Evolutionary conservation across 192 early-diverging fungal species (phyloP).

Genomic region (Geosiphon pyriformis): DNA sequence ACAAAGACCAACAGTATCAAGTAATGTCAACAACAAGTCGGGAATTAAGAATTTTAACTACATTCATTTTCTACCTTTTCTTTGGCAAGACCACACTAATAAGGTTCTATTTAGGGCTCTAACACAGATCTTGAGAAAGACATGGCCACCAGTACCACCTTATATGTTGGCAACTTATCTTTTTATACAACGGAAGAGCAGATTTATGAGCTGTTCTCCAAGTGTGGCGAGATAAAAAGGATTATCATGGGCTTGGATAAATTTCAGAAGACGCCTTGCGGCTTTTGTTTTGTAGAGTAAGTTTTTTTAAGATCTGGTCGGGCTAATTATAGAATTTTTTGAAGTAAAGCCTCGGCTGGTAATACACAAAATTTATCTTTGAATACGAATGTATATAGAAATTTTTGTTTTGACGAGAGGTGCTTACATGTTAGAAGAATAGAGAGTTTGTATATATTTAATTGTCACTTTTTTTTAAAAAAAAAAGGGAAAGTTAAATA

Average conservation of each 20-base stretch:
- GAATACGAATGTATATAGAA: too few relatives aligned
- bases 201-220: constrained; percentile 92
- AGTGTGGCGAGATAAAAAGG: constrained; percentile 94
- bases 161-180: constrained; percentile 96
- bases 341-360: not conserved
- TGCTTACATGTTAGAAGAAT: too few relatives aligned
- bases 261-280: constrained; percentile 92
- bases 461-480: too few relatives aligned
- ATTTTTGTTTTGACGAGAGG: not conserved
- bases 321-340: too few relatives aligned
- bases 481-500: too few relatives aligned
- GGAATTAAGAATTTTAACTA: not conserved
- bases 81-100: constrained; percentile 10
- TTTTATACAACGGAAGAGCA: constrained; percentile 99
- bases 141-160: constrained; percentile 63
- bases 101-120: constrained; percentile 37
- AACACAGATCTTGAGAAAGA: constrained; percentile 46
- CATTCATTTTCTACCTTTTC: not conserved
- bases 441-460: too few relatives aligned
- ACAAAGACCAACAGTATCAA: constrained; percentile 79
- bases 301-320: constrained; percentile 9
- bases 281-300: constrained; percentile 99
- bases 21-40: too few relatives aligned
- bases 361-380: too few relatives aligned
- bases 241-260: constrained; percentile 98